These are phyloP conservation scores for Scheffersomyces quercinus DNA, from an alignment of 1,139 yeast genomes.

Conservation along the genomic window DNA sequence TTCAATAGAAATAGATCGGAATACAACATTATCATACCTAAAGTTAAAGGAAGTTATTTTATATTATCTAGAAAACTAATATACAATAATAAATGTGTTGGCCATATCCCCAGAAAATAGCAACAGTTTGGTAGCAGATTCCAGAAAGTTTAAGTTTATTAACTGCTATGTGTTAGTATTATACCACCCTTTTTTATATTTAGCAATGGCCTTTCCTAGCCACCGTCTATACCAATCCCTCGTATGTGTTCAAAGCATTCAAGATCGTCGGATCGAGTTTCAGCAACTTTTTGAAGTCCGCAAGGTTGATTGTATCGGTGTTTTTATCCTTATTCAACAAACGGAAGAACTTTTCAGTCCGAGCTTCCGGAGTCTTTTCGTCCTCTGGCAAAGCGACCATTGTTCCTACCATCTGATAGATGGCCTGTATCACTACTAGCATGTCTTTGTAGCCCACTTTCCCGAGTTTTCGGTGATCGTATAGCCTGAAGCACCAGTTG, in stretches of 20 bases:
- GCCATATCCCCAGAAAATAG: no score
- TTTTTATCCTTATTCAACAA: slow-evolving; percentile 71
- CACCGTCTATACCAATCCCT: slow-evolving; percentile 59
- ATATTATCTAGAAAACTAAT: no score
- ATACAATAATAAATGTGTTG: no score
- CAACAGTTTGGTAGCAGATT: no score
- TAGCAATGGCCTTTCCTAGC: neutral
- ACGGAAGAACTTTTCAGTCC: slow-evolving; percentile 79
- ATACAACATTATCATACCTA: no score
- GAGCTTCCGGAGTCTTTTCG: slow-evolving; percentile 86
- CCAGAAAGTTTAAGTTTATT: no score
- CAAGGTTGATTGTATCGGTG: slow-evolving; percentile 62
- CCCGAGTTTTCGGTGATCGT: slow-evolving; percentile 82
- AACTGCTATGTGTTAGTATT: no score
- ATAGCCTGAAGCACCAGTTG: slow-evolving; percentile 82
- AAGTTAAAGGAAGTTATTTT: no score
- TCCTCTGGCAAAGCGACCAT: slow-evolving; percentile 93
- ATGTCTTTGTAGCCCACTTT: slow-evolving; percentile 74
- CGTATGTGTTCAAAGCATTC: slow-evolving; percentile 77
- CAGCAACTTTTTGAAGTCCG: slow-evolving; percentile 81
- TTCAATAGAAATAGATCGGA: no score
- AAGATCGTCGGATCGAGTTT: slow-evolving; percentile 82
- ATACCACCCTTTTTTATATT: neutral
- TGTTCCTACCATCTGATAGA: slow-evolving; percentile 93
- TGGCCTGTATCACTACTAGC: slow-evolving; percentile 75